Conservation (phyloP, 441 rosid genomes). For the Sinapis alba region DNA sequence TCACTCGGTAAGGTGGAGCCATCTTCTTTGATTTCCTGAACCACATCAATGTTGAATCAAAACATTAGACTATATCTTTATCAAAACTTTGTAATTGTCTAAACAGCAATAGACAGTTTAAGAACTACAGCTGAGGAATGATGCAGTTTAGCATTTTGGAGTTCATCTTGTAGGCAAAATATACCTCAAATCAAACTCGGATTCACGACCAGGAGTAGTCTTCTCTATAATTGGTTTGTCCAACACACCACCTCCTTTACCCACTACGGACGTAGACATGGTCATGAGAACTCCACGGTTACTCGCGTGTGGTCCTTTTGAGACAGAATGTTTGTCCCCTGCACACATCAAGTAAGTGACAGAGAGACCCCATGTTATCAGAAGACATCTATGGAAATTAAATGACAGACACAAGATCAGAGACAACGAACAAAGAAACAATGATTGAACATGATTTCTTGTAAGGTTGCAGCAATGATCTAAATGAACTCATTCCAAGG, state of each 20-base stretch:
- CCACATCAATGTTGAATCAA: neutral
- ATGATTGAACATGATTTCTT: neutral
- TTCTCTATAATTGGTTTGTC: neutral
- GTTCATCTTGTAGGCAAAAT: neutral
- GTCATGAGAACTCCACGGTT: constrained; percentile 61
- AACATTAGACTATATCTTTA: too few relatives aligned
- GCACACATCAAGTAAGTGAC: constrained; percentile 18
- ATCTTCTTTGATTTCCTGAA: constrained; percentile 81
- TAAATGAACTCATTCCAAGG: neutral
- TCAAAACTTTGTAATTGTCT: too few relatives aligned
- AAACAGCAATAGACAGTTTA: too few relatives aligned
- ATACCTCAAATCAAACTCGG: constrained; percentile 3
- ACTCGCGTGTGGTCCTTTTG: constrained; percentile 57
- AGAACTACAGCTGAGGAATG: neutral
- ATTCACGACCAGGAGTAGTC: neutral
- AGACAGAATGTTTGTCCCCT: constrained; percentile 65
- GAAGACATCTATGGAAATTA: neutral
- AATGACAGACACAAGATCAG: neutral
- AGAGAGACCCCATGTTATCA: neutral
- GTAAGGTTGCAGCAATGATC: neutral
- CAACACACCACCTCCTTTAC: neutral
- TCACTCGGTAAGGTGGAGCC: constrained; percentile 81
- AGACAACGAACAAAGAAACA: neutral
- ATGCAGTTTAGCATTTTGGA: neutral
- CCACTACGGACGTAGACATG: constrained; percentile 12